phyloP scores from a whole-genome alignment of 352 stramenopile species.

The Phytophthora pisi region DNA sequence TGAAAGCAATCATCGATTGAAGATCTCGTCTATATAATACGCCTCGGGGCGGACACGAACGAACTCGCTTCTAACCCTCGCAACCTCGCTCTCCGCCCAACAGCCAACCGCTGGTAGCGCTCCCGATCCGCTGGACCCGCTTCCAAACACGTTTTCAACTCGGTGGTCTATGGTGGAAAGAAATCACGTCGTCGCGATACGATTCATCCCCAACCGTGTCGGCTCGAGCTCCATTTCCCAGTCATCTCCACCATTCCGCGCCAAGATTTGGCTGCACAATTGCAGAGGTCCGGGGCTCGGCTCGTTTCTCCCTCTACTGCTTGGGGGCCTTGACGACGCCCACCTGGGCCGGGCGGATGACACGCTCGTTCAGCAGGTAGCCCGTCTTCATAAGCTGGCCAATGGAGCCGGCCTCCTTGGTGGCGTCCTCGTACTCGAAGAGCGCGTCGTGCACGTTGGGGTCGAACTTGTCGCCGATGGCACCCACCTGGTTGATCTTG shows the following conservation, averaged over 20 bases:
- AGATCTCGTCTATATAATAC: slow-evolving; percentile 39
- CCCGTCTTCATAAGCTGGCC: slow-evolving; percentile 97
- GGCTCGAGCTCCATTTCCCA: background rate
- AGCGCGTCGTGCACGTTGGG: slow-evolving; percentile 98
- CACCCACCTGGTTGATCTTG: slow-evolving; percentile 92
- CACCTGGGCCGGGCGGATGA: slow-evolving; percentile 97
- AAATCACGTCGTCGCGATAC: slow-evolving; percentile 1
- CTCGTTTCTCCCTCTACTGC: slow-evolving; percentile 25
- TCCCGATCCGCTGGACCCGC: slow-evolving; percentile 11
- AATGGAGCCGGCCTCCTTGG: slow-evolving; percentile 90
- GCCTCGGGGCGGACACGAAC: slow-evolving; percentile 8
- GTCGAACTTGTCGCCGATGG: slow-evolving; percentile 97
- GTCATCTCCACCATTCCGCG: slow-evolving; percentile 3
- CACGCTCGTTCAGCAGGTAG: slow-evolving; percentile 96
- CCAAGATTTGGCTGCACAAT: slow-evolving; percentile 13
- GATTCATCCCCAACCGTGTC: background rate
- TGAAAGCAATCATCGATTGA: slow-evolving; percentile 15
- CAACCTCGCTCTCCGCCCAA: slow-evolving; percentile 4
- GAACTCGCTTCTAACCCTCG: slow-evolving; percentile 4
- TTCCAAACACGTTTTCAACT: slow-evolving; percentile 5
- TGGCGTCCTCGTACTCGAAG: slow-evolving; percentile 96
- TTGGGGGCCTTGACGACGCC: slow-evolving; percentile 82
- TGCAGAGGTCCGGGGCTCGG: background rate
- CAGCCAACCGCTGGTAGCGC: slow-evolving; percentile 5
- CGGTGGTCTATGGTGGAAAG: slow-evolving; percentile 18